These are phyloP conservation scores for Amanita fuliginea DNA, from an alignment of 768 basidiomycete species.

Conservation along the genomic window DNA sequence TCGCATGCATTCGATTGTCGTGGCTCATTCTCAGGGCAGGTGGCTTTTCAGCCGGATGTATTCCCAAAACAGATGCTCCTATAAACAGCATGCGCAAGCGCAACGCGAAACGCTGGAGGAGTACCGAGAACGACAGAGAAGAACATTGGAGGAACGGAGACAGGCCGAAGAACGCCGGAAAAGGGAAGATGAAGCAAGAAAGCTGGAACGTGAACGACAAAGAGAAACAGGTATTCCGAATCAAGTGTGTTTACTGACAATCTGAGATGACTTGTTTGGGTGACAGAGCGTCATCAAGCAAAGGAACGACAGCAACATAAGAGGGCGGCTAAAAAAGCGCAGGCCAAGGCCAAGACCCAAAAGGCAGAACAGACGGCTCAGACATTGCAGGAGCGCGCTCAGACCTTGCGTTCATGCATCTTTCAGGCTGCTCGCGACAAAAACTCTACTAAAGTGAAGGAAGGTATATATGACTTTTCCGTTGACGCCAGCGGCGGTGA, in stretches of 20 bases:
- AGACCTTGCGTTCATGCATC: slow-evolving; percentile 45
- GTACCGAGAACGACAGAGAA: slow-evolving; percentile 39
- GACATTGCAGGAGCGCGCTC: slow-evolving; percentile 35
- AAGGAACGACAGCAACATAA: slow-evolving; percentile 42
- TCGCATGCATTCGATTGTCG: background rate
- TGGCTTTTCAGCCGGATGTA: slow-evolving; percentile 4
- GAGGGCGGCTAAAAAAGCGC: slow-evolving; percentile 48
- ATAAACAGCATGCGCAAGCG: slow-evolving; percentile 9
- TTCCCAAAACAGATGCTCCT: background rate
- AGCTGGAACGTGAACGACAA: slow-evolving; percentile 29
- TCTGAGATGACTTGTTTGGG: slow-evolving; percentile 1
- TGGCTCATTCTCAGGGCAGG: background rate
- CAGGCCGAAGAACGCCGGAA: slow-evolving; percentile 42
- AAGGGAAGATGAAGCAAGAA: slow-evolving; percentile 36
- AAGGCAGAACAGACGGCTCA: slow-evolving; percentile 39
- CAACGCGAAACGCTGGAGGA: slow-evolving; percentile 38
- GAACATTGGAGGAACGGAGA: slow-evolving; percentile 40
- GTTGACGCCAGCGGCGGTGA: slow-evolving; percentile 70
- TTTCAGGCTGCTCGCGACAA: slow-evolving; percentile 57
- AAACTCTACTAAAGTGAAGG: slow-evolving; percentile 42
- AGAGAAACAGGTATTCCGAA: slow-evolving; percentile 29
- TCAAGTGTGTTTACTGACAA: background rate
- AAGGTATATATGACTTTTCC: slow-evolving; percentile 55
- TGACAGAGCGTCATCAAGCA: slow-evolving; percentile 41
- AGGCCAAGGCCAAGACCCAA: slow-evolving; percentile 37